Conservation (phyloP, 2,329 filamentous ascomycete genomes). For the Cordyceps javanica region DNA sequence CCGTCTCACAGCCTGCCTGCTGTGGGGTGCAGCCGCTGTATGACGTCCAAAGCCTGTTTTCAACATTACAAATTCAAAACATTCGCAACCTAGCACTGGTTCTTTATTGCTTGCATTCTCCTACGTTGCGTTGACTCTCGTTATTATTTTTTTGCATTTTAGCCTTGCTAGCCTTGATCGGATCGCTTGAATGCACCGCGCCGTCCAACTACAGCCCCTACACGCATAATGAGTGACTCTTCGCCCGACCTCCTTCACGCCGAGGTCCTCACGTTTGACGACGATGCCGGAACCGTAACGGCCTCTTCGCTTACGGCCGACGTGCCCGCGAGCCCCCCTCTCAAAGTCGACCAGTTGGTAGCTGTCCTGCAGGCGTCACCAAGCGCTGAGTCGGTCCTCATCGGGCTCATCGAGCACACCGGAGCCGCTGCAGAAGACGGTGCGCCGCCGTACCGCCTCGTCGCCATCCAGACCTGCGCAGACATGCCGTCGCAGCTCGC, state of each 20-base stretch:
- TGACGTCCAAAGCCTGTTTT: neutral
- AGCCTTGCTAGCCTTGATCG: neutral
- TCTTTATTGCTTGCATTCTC: neutral
- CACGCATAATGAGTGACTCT: conserved; percentile 3
- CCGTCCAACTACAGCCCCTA: no score
- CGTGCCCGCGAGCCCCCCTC: conserved; percentile 10
- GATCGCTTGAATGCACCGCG: no score
- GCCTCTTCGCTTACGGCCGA: neutral
- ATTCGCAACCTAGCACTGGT: neutral
- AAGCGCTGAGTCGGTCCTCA: conserved; percentile 23
- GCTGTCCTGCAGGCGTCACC: conserved; percentile 19
- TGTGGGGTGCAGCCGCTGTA: neutral
- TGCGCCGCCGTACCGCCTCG: conserved; percentile 22
- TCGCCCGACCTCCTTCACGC: neutral
- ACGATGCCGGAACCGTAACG: conserved; percentile 22
- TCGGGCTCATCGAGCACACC: conserved; percentile 31
- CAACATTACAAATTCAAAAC: neutral
- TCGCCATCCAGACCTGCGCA: conserved; percentile 23
- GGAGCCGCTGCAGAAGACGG: conserved; percentile 21
- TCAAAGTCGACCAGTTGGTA: conserved; percentile 23
- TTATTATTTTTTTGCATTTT: neutral
- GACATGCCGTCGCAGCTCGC: conserved; percentile 32
- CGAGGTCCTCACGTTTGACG: conserved; percentile 14
- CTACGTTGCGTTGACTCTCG: neutral
- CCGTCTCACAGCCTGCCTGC: neutral